phyloP scores from a whole-genome alignment of 371 early-diverging fungal genomes.

The Mycotypha africana region DNA sequence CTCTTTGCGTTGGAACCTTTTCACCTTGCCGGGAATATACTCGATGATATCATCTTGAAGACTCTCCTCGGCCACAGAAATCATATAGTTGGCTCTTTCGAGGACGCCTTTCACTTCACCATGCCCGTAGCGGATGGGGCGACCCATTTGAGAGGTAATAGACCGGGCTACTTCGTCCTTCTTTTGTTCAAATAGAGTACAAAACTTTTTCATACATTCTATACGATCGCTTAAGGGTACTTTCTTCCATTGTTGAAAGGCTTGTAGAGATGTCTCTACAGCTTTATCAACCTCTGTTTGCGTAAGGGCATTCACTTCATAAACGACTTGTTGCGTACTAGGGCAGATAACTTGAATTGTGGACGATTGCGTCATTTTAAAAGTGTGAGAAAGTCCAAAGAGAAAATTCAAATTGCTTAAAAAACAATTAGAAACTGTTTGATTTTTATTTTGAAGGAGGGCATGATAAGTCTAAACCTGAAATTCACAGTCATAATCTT shows the following conservation, averaged over 20 bases:
- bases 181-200: slow-evolving; percentile 50
- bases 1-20: slow-evolving; percentile 65
- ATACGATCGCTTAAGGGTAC: slow-evolving; percentile 53
- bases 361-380: too few species aligned
- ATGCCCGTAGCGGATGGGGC: slow-evolving; percentile 66
- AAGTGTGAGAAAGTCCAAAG: too few species aligned
- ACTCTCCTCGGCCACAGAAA: slow-evolving; percentile 62
- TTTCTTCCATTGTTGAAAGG: slow-evolving; percentile 50
- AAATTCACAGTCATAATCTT: too few species aligned
- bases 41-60: slow-evolving; percentile 53
- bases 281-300: slow-evolving; percentile 38
- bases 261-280: slow-evolving; percentile 36
- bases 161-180: slow-evolving; percentile 59
- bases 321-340: slow-evolving; percentile 22
- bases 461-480: too few species aligned
- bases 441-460: too few species aligned
- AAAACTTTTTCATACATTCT: slow-evolving; percentile 47
- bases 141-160: slow-evolving; percentile 69
- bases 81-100: slow-evolving; percentile 68
- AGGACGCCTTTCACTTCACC: slow-evolving; percentile 73
- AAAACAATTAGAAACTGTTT: too few species aligned
- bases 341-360: slow-evolving; percentile 36
- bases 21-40: slow-evolving; percentile 37
- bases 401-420: too few species aligned
- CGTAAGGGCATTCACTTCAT: slow-evolving; percentile 25